Evolutionary conservation across 108 stramenopile species (phyloP).

Genomic region (Mediolabrus comicus): DNA sequence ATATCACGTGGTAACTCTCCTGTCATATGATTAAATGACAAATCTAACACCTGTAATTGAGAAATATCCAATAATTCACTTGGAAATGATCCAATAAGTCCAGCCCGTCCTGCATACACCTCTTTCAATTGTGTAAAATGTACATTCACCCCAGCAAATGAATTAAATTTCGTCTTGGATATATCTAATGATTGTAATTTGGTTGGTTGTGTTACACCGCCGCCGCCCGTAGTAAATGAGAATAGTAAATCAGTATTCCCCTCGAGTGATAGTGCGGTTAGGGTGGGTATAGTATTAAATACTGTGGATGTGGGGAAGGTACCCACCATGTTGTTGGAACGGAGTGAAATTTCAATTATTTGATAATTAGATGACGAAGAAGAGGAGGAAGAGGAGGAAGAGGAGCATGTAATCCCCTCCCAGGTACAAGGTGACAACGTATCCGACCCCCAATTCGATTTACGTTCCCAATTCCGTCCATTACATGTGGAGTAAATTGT

Average conservation of each 20-base stretch:
- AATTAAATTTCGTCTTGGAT: conserved; percentile 21
- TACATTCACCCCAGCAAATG: conserved; percentile 15
- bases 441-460: conserved; percentile 24
- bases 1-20: conserved; percentile 54
- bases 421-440: conserved; percentile 15
- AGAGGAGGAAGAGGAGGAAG: too few relatives aligned
- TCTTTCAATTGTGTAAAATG: conserved; percentile 3
- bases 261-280: conserved; percentile 25
- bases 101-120: conserved; percentile 13
- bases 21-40: conserved; percentile 50
- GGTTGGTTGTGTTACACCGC: not conserved
- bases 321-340: conserved; percentile 16
- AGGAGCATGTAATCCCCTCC: conserved; percentile 27
- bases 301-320: conserved; percentile 19
- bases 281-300: conserved; percentile 2
- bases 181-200: conserved; percentile 22
- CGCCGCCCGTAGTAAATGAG: conserved; percentile 6
- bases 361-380: conserved; percentile 9
- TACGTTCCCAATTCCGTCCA: conserved; percentile 27
- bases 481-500: conserved; percentile 20
- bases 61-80: conserved; percentile 48
- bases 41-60: conserved; percentile 32
- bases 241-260: conserved; percentile 29
- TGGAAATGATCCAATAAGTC: conserved; percentile 35
- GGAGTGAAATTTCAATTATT: conserved; percentile 15